Base-by-base conservation (phyloP, 805 yeast genomes). In the Ogataea dorogensis region DNA sequence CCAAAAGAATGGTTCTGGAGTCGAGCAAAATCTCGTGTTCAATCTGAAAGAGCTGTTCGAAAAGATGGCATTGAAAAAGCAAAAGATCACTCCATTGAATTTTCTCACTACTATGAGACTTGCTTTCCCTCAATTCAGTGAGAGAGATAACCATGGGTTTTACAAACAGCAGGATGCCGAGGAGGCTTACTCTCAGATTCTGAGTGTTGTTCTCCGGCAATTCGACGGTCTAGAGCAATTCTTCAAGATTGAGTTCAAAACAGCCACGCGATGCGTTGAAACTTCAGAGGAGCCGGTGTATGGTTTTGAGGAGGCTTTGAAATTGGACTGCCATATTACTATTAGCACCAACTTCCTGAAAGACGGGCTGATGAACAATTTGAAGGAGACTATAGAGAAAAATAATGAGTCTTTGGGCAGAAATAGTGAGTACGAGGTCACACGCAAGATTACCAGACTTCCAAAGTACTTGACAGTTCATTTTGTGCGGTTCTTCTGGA, bases 151-250 rank as follows among this genome's bases (percentile, higher is more conserved):
- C 18, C 67, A 68, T 33, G 97, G 97, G 1, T 64, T 72, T 38
- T 84, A 74, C 56, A 88, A 86, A 61, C 98, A 93, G 65, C 99
- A 93, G 64, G 99, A 93, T 67, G 98, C 98, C 0, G 99, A 93
- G 65, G 99, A 93, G 59, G 84, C 91, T 12, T 88, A 79, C 64
- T 81, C 96, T 6, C 91, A 84, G 58, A 71, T 93, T 33, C 63
- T 89, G 44, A 64, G 67, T 22, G 63, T 71, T 20, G 59, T 86
- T 42, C 59, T 71, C 23, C 53, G 61, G 15, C 71, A 68, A 9
- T 70, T 73, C 39, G 73, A 75, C 17, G 71, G 75, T 14, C 59
- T 78, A 24, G 76, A 77, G 34, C 72, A 72, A 40, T 69, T 70
- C 44, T 83, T 89, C 58, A 77, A 75, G 30, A 68, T 94, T 29